A percentile compares a stretch with the other conserved stretches of the same genome.
Conservation (phyloP, 2,329 filamentous ascomycete species). For the Fusarium fujikuroi region DNA sequence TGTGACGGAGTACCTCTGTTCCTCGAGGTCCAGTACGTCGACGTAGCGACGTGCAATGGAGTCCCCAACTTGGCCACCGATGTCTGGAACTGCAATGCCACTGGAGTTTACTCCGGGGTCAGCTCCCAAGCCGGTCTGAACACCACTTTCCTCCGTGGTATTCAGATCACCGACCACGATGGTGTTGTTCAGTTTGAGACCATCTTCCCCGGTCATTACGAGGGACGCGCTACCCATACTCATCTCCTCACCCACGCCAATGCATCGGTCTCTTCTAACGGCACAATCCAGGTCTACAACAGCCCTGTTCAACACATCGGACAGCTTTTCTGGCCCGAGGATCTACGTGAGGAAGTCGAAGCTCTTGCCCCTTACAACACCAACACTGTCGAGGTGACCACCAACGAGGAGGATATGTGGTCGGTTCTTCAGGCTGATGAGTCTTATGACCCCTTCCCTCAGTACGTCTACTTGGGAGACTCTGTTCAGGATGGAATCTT, state of each 20-base stretch:
- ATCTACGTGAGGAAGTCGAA: not conserved
- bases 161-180: slow-evolving; percentile 8
- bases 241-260: slow-evolving; percentile 9
- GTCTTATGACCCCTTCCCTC: slow-evolving; percentile 15
- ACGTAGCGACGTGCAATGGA: not conserved
- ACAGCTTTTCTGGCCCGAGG: slow-evolving; percentile 14
- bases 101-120: slow-evolving; percentile 5
- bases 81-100: slow-evolving; percentile 16
- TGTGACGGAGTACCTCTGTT: slow-evolving; percentile 6
- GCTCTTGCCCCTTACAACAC: slow-evolving; percentile 1
- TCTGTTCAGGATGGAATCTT: slow-evolving; percentile 12
- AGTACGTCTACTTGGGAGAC: slow-evolving; percentile 7
- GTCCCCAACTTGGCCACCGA: slow-evolving; percentile 4
- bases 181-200: slow-evolving; percentile 14
- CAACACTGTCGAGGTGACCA: not conserved
- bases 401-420: slow-evolving; percentile 13
- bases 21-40: slow-evolving; percentile 17
- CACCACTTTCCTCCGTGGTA: slow-evolving; percentile 12
- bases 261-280: slow-evolving; percentile 1
- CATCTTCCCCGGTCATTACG: slow-evolving; percentile 6
- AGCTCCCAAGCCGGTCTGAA: slow-evolving; percentile 5
- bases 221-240: not conserved
- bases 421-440: slow-evolving; percentile 6
- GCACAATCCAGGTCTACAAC: slow-evolving; percentile 12
- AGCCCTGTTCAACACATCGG: slow-evolving; percentile 13